Evolutionary conservation across 306 rosid genomes (phyloP).

Genomic region (Arachis hypogaea): DNA sequence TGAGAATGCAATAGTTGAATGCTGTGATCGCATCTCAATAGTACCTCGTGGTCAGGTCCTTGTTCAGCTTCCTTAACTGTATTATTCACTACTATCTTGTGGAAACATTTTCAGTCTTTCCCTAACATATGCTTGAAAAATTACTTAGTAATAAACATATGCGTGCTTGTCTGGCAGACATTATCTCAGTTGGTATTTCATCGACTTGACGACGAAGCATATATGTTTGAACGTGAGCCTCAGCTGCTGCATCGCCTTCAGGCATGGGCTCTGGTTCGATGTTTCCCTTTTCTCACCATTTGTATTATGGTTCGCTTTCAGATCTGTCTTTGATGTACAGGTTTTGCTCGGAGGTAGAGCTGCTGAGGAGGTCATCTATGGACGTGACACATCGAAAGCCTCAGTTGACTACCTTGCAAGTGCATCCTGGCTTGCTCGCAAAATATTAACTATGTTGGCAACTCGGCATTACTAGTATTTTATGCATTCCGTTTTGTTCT

Average conservation of each 20-base stretch:
- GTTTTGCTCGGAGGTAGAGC: slow-evolving; percentile 97
- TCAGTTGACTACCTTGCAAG: slow-evolving; percentile 92
- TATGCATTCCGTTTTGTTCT: slow-evolving; percentile 9
- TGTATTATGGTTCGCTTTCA: slow-evolving; percentile 30
- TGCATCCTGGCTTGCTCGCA: slow-evolving; percentile 99
- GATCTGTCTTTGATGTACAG: slow-evolving; percentile 43
- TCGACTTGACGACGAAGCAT: slow-evolving; percentile 92
- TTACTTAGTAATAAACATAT: background rate
- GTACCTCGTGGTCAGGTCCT: slow-evolving; percentile 98
- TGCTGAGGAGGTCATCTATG: slow-evolving; percentile 95
- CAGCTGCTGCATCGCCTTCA: slow-evolving; percentile 95
- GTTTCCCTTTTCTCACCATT: background rate
- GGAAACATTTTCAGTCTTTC: slow-evolving; percentile 25
- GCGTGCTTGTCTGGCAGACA: slow-evolving; percentile 55
- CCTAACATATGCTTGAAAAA: background rate
- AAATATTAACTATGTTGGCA: slow-evolving; percentile 86
- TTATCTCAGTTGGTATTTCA: slow-evolving; percentile 88
- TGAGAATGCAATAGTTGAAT: slow-evolving; percentile 83
- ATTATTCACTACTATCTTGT: slow-evolving; percentile 27
- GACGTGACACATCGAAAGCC: slow-evolving; percentile 88
- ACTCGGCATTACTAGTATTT: slow-evolving; percentile 41
- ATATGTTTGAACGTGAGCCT: slow-evolving; percentile 89
- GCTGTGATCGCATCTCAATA: slow-evolving; percentile 88
- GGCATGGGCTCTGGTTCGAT: slow-evolving; percentile 54
- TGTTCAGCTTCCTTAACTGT: slow-evolving; percentile 51